phyloP scores from a whole-genome alignment of 352 stramenopile species.

The Phytophthora macrochlamydospora region DNA sequence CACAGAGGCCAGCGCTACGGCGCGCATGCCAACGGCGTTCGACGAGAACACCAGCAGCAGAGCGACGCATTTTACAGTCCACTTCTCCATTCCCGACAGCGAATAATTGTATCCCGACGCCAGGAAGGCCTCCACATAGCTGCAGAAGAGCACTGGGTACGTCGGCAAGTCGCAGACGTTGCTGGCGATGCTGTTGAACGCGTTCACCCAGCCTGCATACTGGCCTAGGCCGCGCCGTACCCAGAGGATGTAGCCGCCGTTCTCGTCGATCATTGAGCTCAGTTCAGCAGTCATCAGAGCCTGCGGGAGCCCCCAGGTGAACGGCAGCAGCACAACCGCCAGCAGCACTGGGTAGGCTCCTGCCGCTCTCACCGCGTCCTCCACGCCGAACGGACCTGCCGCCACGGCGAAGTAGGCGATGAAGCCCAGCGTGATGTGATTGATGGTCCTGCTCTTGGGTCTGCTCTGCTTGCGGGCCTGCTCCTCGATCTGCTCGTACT shows the following conservation, averaged over 20 bases:
- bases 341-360: constrained; percentile 74
- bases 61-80: constrained; percentile 73
- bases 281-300: constrained; percentile 87
- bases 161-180: constrained; percentile 87
- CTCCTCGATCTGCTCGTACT: constrained; percentile 45
- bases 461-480: constrained; percentile 30
- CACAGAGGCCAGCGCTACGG: constrained; percentile 73
- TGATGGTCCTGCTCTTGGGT: constrained; percentile 70
- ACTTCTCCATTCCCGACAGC: constrained; percentile 58
- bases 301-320: constrained; percentile 86
- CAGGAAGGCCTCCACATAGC: constrained; percentile 82
- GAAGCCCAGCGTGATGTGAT: constrained; percentile 82
- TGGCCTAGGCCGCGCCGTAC: constrained; percentile 80
- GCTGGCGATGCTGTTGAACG: constrained; percentile 85
- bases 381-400: constrained; percentile 77
- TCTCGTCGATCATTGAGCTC: constrained; percentile 87
- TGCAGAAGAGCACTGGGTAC: constrained; percentile 87
- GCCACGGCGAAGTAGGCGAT: constrained; percentile 87
- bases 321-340: constrained; percentile 72
- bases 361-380: constrained; percentile 75
- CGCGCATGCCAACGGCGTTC: constrained; percentile 81
- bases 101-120: constrained; percentile 59
- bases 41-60: constrained; percentile 73
- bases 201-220: constrained; percentile 85
- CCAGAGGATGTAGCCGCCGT: constrained; percentile 87